Base-by-base conservation (phyloP, 2,329 filamentous ascomycete species). In the Lecanicillium sp. region DNA sequence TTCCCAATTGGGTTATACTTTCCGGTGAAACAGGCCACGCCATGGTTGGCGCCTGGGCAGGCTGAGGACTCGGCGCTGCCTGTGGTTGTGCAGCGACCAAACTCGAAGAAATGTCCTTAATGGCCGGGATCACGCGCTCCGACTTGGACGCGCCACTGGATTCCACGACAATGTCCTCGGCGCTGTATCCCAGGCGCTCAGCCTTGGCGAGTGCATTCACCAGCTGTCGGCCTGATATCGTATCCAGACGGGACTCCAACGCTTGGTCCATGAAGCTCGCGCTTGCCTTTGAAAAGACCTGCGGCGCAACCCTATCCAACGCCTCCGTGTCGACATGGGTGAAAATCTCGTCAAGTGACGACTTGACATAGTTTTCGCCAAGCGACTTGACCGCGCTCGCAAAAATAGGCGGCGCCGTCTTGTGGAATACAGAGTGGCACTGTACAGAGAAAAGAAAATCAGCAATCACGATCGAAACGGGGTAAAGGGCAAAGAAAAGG, bases 161-260 rank as follows among this genome's bases (percentile, higher is more conserved):
- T 25, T 25, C 22, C 22, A 35, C 64, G 11, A 74, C 57, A 3
- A 72, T 59, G 39, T 78, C 74, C 22, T 59, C 56, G 0, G 61
- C 57, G 36, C 75, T 67, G 40, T 78, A 79, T 3, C 75, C 75
- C 0, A 79, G 63, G 3, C 75, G 70, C 47, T 76, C 71, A 2
- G 74, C 72, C 27, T 67, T 61, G 2, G 74, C 74, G 15, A 79
- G 61, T 12, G 72, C 70, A 41, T 77, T 77, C 38, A 79, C 69
- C 3, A 79, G 62, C 12, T 68, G 63, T 18, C 71, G 65, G 1
- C 72, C 72, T 9, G 66, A 64, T 37, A 79, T 77, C 2, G 70
- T 74, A 33, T 63, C 61, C 4, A 79, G 59, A 0, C 74, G 69
- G 39, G 55, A 60, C 14, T 69, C 66, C n/a, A 79, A 50, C 4